phyloP scores from a whole-genome alignment of 305 asterid genomes.

The Fraxinus velutina region DNA sequence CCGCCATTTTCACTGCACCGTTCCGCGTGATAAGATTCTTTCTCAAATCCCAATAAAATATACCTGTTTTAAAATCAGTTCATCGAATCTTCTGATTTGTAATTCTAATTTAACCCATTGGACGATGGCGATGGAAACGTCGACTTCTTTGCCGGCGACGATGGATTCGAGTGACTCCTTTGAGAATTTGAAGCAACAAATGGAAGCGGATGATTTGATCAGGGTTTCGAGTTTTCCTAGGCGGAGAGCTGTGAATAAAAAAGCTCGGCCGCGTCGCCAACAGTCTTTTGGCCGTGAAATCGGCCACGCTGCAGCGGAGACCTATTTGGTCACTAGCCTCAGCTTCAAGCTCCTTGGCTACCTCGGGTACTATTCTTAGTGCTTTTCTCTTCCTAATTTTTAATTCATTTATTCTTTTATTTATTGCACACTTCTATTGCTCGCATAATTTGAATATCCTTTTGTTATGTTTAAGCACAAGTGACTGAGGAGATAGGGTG shows the following conservation, averaged over 20 bases:
- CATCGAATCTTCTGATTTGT: conserved; percentile 1
- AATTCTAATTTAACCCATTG: neutral
- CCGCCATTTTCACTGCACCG: conserved; percentile 20
- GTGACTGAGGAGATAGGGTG: neutral
- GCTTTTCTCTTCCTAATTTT: neutral
- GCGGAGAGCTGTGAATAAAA: conserved; percentile 38
- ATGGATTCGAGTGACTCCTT: conserved; percentile 23
- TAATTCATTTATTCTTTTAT: neutral
- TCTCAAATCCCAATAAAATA: conserved; percentile 18
- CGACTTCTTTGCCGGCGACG: conserved; percentile 36
- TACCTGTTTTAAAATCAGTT: neutral
- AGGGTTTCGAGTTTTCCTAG: conserved; percentile 44
- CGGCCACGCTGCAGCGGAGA: conserved; percentile 92
- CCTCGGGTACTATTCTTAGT: conserved; percentile 58
- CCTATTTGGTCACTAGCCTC: conserved; percentile 80
- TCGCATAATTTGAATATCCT: neutral
- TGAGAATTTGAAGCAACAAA: conserved; percentile 26
- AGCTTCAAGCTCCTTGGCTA: conserved; percentile 76
- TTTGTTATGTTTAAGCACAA: neutral
- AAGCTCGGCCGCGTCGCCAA: conserved; percentile 41
- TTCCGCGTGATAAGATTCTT: neutral
- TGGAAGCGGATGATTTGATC: conserved; percentile 29
- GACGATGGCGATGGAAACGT: conserved; percentile 35
- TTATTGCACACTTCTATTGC: neutral
- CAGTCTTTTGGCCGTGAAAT: conserved; percentile 69